These are phyloP conservation scores for Canavalia gladiata DNA, from an alignment of 306 rosid species.

Conservation along the genomic window DNA sequence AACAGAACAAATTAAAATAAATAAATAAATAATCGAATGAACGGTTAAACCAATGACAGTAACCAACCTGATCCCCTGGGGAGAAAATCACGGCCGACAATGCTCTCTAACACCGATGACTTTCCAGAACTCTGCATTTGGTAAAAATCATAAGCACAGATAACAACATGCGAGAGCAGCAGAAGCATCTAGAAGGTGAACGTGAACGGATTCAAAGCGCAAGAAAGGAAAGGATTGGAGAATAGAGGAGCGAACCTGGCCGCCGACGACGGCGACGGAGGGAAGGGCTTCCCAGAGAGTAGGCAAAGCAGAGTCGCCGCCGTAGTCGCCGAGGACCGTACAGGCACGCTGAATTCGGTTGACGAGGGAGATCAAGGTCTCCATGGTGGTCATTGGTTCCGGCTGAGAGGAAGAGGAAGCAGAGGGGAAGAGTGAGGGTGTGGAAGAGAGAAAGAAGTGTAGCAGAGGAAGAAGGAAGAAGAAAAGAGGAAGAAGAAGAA, in stretches of 20 bases:
- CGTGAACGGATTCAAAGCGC: neutral
- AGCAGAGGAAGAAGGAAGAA: slow-evolving; percentile 34
- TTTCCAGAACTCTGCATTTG: slow-evolving; percentile 84
- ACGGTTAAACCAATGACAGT: neutral
- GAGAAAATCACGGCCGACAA: slow-evolving; percentile 92
- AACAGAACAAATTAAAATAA: neutral
- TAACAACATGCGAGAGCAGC: neutral
- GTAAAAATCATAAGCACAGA: neutral
- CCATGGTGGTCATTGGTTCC: slow-evolving; percentile 47
- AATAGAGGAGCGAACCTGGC: slow-evolving; percentile 68
- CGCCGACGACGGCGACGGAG: slow-evolving; percentile 92
- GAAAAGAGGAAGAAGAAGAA: slow-evolving; percentile 23
- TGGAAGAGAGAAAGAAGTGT: slow-evolving; percentile 14
- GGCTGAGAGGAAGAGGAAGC: neutral
- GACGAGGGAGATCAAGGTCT: slow-evolving; percentile 82
- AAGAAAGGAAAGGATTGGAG: neutral
- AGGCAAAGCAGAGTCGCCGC: slow-evolving; percentile 65
- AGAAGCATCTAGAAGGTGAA: neutral
- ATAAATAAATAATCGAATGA: neutral
- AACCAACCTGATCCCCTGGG: slow-evolving; percentile 85
- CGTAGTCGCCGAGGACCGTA: slow-evolving; percentile 87
- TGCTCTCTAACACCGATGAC: slow-evolving; percentile 82
- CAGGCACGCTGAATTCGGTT: slow-evolving; percentile 89
- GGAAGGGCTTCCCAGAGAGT: slow-evolving; percentile 92
- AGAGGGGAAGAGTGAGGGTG: neutral